Base-by-base conservation (phyloP, 1,284 basidiomycete species). In the Ustilago hordei region DNA sequence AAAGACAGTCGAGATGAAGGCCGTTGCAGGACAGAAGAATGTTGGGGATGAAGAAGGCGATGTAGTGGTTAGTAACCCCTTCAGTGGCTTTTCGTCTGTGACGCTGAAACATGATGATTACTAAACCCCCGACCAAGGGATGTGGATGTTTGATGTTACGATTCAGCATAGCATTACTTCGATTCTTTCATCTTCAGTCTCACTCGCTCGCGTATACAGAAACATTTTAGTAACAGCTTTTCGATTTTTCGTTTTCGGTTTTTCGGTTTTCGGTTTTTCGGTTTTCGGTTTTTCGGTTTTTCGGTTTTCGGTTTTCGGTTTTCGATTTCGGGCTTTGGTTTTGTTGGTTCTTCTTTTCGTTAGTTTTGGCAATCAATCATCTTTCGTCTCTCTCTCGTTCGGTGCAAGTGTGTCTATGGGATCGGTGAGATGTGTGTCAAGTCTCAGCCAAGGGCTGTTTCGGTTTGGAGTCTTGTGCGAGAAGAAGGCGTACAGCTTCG, bases 11-110 rank as follows among this genome's bases (percentile, higher is more conserved):
- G 80, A 76, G 36, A 81, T 83, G 65, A 78, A 76, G 55, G 82
- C 82, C 3, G 66, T 67, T 0, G 82, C 81, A 8, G 82, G 82
- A 11, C 80, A 84, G 64, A 81, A 78, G 67, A 70, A 78, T 48
- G 78, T 80, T 17, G 68, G 71, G 28, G 82, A 84, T 60, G 82
- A 84, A 58, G 82, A 83, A n/a, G 82, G 80, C 12, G 82, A 84
- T 64, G 82, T 81, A n/a, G 82, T 83, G 13, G 80, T 75, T 19
- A 65, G 67, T 50, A 84, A 84, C 60, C 82, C 82, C 5, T 84
- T 84, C 64, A 79, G 76, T 43, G 82, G 81, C n/a, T 84, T 84
- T 61, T 79, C 77, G 8, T 63, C 56, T 15, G 76, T 84, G 54
- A 84, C 82, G 45, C 77, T 79, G 55, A 63, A 77, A 57, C 82